Evolutionary conservation across 768 basidiomycete genomes (phyloP), one percentile per base, ranked within the genome.

Genomic region (Boletus rubescentipes): DNA sequence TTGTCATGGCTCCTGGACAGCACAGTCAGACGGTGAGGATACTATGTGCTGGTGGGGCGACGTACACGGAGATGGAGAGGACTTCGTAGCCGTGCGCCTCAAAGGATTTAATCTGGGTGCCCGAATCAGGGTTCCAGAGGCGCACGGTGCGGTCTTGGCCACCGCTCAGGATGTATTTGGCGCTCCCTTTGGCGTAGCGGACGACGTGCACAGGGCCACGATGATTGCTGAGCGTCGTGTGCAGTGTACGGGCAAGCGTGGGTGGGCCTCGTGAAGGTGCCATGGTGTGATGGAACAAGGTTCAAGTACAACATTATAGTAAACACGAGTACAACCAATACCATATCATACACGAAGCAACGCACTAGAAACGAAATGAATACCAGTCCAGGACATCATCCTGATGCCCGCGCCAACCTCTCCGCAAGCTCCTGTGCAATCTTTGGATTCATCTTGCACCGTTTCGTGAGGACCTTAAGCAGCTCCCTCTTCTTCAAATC

Each of bases 41-140:
- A 15, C 26, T 10, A 14, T 8, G 36, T 2, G 9, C 18, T 15
- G 6, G 7, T n/a, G 29, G 12, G 34, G 18, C 15, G 34, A 76
- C 91, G 64, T 64, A 95, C 94, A 97, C 88, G 44, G 89, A 80
- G 45, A 99, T 75, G 2, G 91, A 91, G 38, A 98, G 80, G 4
- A 99, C 91, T 68, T 98, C 97, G 68, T 98, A 96, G 29, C 93
- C 96, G 69, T 98, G 96, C 9, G 91, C 92, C 52, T 84, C 75
- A 69, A 97, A 99, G 0, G 77, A 69, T 73, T 97, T 97, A 73
- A 99, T 91, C 73, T 96, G 86, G n/a, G 85, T 79, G 21, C 95
- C 97, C 31, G 83, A 72, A 49, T 75, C 76, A 5, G 93, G 89
- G 71, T 98, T 99, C 90, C 93, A 98, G 36, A 98, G 82, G 44